Evolutionary conservation across 192 early-diverging fungal species (phyloP).

Genomic region (Backusella tarrabulga): DNA sequence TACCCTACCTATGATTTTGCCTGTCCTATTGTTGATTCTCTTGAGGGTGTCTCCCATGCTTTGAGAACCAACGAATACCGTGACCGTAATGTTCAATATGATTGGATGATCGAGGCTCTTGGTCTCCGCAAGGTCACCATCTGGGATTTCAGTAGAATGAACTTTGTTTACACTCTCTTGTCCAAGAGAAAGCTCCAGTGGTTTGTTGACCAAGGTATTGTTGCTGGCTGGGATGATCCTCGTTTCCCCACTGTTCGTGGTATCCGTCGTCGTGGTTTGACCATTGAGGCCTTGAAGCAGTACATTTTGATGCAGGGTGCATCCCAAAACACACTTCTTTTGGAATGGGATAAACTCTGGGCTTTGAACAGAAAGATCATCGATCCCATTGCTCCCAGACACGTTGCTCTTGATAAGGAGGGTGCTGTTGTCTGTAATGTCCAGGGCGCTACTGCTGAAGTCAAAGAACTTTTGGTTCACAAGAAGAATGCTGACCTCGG

Average conservation of each 20-base stretch:
- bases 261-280: slow-evolving; percentile 95
- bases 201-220: slow-evolving; percentile 88
- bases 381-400: slow-evolving; percentile 92
- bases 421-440: slow-evolving; percentile 71
- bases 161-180: slow-evolving; percentile 97
- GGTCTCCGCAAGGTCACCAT: slow-evolving; percentile 87
- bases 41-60: slow-evolving; percentile 98
- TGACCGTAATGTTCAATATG: slow-evolving; percentile 95
- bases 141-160: slow-evolving; percentile 94
- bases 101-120: slow-evolving; percentile 91
- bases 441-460: slow-evolving; percentile 50
- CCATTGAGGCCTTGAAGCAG: slow-evolving; percentile 93
- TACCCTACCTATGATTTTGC: slow-evolving; percentile 99
- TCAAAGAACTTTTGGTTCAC: slow-evolving; percentile 79
- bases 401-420: slow-evolving; percentile 72
- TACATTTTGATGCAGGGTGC: slow-evolving; percentile 99
- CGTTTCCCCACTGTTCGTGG: slow-evolving; percentile 89
- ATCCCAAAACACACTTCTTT: slow-evolving; percentile 85
- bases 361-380: slow-evolving; percentile 94
- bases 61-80: slow-evolving; percentile 97
- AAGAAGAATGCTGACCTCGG: slow-evolving; percentile 98
- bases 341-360: slow-evolving; percentile 99
- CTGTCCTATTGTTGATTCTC: slow-evolving; percentile 92
- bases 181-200: slow-evolving; percentile 98
- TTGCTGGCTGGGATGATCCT: slow-evolving; percentile 87